Evolutionary conservation across 192 early-diverging fungal genomes (phyloP).

Genomic region (Mortierella antarctica): DNA sequence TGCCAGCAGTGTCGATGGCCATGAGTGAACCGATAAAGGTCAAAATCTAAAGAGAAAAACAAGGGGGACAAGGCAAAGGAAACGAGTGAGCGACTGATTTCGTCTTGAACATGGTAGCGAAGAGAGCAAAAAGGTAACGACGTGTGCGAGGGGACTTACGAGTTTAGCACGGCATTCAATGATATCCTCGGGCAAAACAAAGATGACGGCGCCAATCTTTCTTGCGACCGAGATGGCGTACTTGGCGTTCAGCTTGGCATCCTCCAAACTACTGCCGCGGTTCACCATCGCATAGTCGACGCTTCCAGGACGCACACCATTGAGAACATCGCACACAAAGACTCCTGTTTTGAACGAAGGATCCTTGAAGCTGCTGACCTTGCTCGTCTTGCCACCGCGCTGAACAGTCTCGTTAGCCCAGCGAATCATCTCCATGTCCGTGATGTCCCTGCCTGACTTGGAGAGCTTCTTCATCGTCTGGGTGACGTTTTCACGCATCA

Average conservation of each 20-base stretch:
- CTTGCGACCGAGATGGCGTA: constrained; percentile 98
- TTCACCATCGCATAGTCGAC: constrained; percentile 92
- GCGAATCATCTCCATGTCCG: constrained; percentile 91
- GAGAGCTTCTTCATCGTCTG: constrained; percentile 91
- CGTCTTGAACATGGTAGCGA: neutral
- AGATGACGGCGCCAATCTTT: constrained; percentile 99
- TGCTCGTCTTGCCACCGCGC: constrained; percentile 70
- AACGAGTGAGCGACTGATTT: neutral
- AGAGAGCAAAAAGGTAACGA: neutral
- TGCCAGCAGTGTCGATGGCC: constrained; percentile 60
- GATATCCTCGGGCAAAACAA: constrained; percentile 98
- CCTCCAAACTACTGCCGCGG: constrained; percentile 78
- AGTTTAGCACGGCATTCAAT: constrained; percentile 97
- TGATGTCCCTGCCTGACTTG: constrained; percentile 83
- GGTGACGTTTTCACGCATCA: constrained; percentile 98
- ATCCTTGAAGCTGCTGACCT: constrained; percentile 90
- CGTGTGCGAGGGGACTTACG: constrained; percentile 59
- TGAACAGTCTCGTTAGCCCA: constrained; percentile 94
- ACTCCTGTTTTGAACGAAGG: constrained; percentile 77
- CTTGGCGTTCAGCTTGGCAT: constrained; percentile 92
- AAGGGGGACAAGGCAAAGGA: neutral
- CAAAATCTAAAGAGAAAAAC: constrained; percentile 73
- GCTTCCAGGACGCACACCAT: constrained; percentile 91
- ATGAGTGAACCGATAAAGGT: constrained; percentile 96
- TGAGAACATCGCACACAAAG: constrained; percentile 92